A percentile compares a stretch with the other conserved stretches of the same genome.
Conservation (phyloP, 768 basidiomycete genomes). For the Amanita subjunquillea region DNA sequence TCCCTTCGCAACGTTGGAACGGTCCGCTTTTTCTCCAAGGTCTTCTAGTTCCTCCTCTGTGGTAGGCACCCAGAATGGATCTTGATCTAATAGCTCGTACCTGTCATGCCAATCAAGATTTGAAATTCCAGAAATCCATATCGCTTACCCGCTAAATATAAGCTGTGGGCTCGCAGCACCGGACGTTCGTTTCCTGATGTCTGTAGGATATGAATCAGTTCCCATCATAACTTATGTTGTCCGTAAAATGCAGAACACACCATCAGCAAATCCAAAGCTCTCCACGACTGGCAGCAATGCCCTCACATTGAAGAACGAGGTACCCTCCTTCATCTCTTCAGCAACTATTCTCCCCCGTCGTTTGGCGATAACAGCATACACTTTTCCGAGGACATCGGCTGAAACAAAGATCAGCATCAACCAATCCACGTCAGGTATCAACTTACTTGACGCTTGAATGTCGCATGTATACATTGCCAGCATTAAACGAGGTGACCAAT, state of each 20-base stretch:
- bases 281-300: slow-evolving; percentile 93
- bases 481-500: slow-evolving; percentile 97
- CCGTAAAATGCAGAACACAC: slow-evolving; percentile 25
- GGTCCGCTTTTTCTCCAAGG: slow-evolving; percentile 91
- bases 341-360: slow-evolving; percentile 88
- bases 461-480: slow-evolving; percentile 99
- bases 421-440: neutral
- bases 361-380: slow-evolving; percentile 90
- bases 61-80: slow-evolving; percentile 97
- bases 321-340: slow-evolving; percentile 99
- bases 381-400: slow-evolving; percentile 97
- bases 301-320: slow-evolving; percentile 85
- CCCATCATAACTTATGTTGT: neutral
- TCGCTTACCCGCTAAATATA: slow-evolving; percentile 82
- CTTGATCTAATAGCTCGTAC: slow-evolving; percentile 87
- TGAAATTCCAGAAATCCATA: neutral
- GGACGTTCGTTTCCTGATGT: slow-evolving; percentile 92
- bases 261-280: slow-evolving; percentile 95
- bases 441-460: slow-evolving; percentile 93
- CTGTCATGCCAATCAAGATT: slow-evolving; percentile 24
- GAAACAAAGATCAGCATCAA: neutral
- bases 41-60: slow-evolving; percentile 97
- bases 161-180: slow-evolving; percentile 96
- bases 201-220: slow-evolving; percentile 28
- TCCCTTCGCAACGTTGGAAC: slow-evolving; percentile 83